A percentile compares a stretch with the other conserved stretches of the same genome.
These are phyloP conservation scores for Nigrospora osmanthi DNA, from an alignment of 2,329 filamentous ascomycete species.

Conservation along the genomic window DNA sequence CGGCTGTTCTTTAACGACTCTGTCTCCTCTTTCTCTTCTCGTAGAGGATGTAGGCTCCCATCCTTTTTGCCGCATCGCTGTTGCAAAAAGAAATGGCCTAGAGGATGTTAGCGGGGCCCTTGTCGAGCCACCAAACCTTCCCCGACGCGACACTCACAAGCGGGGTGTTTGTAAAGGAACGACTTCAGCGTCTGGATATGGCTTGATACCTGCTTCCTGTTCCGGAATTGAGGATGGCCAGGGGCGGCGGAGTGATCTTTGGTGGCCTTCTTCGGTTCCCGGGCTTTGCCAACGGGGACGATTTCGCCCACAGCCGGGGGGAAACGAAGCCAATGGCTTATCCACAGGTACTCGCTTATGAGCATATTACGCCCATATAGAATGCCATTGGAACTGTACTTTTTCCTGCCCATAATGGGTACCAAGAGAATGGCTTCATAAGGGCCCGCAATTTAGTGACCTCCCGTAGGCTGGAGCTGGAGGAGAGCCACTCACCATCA, in stretches of 20 bases:
- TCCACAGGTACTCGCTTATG: conserved; percentile 61
- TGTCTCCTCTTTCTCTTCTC: conserved; percentile 28
- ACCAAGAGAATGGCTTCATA: conserved; percentile 53
- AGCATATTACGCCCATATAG: conserved; percentile 63
- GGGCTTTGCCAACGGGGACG: conserved; percentile 37
- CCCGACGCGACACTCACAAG: conserved; percentile 39
- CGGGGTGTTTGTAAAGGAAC: conserved; percentile 54
- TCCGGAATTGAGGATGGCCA: conserved; percentile 25
- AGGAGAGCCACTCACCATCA: conserved; percentile 42
- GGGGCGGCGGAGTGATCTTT: conserved; percentile 9
- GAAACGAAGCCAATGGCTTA: conserved; percentile 37
- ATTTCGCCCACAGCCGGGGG: conserved; percentile 29
- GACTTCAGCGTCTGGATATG: conserved; percentile 65
- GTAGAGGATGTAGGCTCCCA: conserved; percentile 29
- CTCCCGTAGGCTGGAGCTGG: conserved; percentile 1
- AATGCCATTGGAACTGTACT: conserved; percentile 57
- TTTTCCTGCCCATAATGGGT: conserved; percentile 58
- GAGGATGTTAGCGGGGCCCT: too few species aligned
- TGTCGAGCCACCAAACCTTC: too few species aligned
- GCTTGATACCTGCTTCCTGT: conserved; percentile 58
- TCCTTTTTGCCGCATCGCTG: conserved; percentile 46
- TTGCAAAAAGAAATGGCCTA: conserved; percentile 54
- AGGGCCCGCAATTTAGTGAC: conserved; percentile 10
- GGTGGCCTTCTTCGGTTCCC: conserved; percentile 16
- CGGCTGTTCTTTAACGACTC: conserved; percentile 57